phyloP scores from a whole-genome alignment of 108 stramenopile genomes.

The Stephanodiscus minutulus region DNA sequence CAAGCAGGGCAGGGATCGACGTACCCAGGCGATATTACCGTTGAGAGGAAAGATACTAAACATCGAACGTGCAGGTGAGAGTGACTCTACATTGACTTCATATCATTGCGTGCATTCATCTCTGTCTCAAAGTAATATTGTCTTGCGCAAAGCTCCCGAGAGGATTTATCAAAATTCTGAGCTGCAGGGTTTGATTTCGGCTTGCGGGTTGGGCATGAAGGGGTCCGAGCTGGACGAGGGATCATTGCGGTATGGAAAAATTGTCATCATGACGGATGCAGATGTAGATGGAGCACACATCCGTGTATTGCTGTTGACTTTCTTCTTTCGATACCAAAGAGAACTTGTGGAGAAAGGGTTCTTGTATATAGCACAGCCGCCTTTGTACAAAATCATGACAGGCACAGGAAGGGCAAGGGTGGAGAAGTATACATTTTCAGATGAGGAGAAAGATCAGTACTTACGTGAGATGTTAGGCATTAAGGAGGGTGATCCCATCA shows the following conservation, averaged over 20 bases:
- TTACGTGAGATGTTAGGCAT: conserved; percentile 51
- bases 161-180: conserved; percentile 92
- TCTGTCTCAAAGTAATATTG: neutral
- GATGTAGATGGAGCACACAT: conserved; percentile 98
- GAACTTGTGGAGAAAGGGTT: conserved; percentile 88
- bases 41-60: conserved; percentile 96
- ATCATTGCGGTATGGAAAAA: conserved; percentile 80
- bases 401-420: conserved; percentile 62
- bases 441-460: conserved; percentile 60
- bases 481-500: conserved; percentile 37
- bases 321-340: conserved; percentile 93
- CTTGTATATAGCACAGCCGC: conserved; percentile 95
- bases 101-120: neutral
- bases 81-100: neutral
- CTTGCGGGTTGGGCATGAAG: conserved; percentile 90
- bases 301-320: conserved; percentile 92
- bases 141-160: conserved; percentile 57
- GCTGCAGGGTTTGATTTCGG: conserved; percentile 91
- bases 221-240: conserved; percentile 80
- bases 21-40: conserved; percentile 93
- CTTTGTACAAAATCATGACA: conserved; percentile 89
- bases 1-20: conserved; percentile 94
- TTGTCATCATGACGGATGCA: conserved; percentile 97
- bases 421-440: conserved; percentile 70
- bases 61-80: conserved; percentile 81